A percentile compares a stretch with the other conserved stretches of the same genome.
Conservation (phyloP, 73 alveolate species). For the Uronychia setigera region DNA sequence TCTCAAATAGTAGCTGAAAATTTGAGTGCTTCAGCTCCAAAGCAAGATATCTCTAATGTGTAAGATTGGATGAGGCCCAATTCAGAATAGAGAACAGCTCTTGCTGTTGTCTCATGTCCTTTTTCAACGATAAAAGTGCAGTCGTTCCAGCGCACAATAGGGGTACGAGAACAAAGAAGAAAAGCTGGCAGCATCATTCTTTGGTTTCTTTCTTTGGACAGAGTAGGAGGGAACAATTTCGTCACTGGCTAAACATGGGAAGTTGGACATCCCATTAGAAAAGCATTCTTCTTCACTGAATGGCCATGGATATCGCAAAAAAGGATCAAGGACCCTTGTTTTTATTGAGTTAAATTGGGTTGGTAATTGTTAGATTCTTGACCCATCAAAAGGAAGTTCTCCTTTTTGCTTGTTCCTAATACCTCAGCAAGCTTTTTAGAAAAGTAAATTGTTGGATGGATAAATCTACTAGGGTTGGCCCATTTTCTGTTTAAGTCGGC, state of each 20-base stretch:
- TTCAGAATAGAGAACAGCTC: neutral
- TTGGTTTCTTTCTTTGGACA: neutral
- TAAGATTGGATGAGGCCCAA: neutral
- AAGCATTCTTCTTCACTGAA: conserved; percentile 59
- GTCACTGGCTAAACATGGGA: neutral
- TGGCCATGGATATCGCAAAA: conserved; percentile 81
- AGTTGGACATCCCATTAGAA: conserved; percentile 61
- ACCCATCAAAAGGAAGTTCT: neutral
- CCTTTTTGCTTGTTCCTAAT: neutral
- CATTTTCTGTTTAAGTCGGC: conserved; percentile 93
- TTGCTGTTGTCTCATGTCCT: neutral
- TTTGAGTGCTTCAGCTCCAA: neutral
- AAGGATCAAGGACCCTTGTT: conserved; percentile 11
- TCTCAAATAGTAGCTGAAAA: neutral
- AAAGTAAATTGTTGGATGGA: conserved; percentile 87
- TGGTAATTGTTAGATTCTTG: too few species aligned
- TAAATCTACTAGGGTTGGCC: conserved; percentile 83
- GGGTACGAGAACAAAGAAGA: neutral
- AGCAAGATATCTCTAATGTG: neutral
- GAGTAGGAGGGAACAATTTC: neutral
- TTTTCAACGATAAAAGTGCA: neutral
- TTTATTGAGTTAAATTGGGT: neutral
- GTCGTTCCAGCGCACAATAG: neutral
- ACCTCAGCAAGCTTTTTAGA: conserved; percentile 48
- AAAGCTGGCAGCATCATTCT: neutral